Base-by-base conservation (phyloP, 2,329 filamentous ascomycete genomes). In the Hansfordia pulvinata region DNA sequence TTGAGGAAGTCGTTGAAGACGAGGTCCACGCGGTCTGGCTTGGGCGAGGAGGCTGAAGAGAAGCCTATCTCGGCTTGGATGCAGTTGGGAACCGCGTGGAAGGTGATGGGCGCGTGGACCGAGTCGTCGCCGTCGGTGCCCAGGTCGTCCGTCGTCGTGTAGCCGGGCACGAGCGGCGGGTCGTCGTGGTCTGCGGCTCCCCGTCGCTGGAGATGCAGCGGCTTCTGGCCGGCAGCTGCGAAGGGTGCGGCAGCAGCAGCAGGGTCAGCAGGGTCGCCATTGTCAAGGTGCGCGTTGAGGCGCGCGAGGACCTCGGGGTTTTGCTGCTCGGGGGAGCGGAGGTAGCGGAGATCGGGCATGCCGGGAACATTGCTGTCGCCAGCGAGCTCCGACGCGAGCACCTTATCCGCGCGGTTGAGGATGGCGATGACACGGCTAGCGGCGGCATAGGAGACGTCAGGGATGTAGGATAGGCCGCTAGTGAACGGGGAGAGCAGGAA, bases 1-100 rank as follows among this genome's bases (percentile, higher is more conserved):
- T 90, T 69, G 19, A 96, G 75, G 49, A 94, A 98, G 47, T 93
- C 85, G 31, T 93, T 70, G 46, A 92, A 98, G 10, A 94, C 74
- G 6, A 98, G 49, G 48, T 96, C 88, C 1, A 98, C 84, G 1
- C 54, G 76, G 27, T 79, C 69, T 0, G 83, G 81, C 10, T 69
- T 58, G 2, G 75, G 64, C n/a, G n/a, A n/a, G n/a, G n/a, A n/a
- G n/a, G n/a, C n/a, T n/a, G n/a, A n/a, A n/a, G n/a, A n/a, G 40
- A 92, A 80, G 2, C 52, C 60, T 38, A 79, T 65, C 31, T 69
- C 54, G 1, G 77, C 60, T 47, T 88, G 78, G 30, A 98, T 70
- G 47, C 76, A 83, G 50, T 94, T 94, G 6, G 90, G 88, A 5
- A 88, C 70, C 2, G 56, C 50, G 52, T 86, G 88, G 46, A 81